phyloP scores from a whole-genome alignment of 2,329 filamentous ascomycete genomes.

The Colletotrichum tanaceti region DNA sequence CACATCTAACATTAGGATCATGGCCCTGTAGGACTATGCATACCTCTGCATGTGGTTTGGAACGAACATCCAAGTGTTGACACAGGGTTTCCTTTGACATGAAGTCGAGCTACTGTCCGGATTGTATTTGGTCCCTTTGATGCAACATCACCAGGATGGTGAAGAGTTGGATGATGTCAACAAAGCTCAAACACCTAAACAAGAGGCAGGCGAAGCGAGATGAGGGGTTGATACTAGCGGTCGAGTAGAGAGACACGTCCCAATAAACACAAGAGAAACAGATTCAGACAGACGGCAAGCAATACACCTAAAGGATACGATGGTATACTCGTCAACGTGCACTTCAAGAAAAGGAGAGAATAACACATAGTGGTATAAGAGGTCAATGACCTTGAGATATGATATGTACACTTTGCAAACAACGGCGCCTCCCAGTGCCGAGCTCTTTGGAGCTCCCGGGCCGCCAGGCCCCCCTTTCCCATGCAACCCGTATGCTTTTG shows the following conservation, averaged over 20 bases:
- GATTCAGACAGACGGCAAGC: not conserved
- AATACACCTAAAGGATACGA: not conserved
- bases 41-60: too few relatives aligned
- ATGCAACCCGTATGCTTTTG: slow-evolving; percentile 39
- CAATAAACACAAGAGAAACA: not conserved
- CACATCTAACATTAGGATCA: too few relatives aligned
- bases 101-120: too few relatives aligned
- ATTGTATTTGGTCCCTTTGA: too few relatives aligned
- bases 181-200: too few relatives aligned
- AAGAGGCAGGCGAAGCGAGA: too few relatives aligned
- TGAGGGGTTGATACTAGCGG: too few relatives aligned
- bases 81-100: too few relatives aligned
- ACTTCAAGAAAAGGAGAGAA: not conserved
- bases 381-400: not conserved
- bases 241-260: not conserved
- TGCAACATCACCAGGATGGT: too few relatives aligned
- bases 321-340: not conserved
- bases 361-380: slow-evolving; percentile 23
- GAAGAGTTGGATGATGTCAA: too few relatives aligned
- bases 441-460: not conserved
- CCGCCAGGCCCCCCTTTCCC: slow-evolving; percentile 10
- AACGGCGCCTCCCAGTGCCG: slow-evolving; percentile 22
- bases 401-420: not conserved
- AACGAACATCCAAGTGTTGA: too few relatives aligned
- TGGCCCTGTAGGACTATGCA: too few relatives aligned